Conservation (phyloP, 768 basidiomycete species). For the Clavulina sp. region DNA sequence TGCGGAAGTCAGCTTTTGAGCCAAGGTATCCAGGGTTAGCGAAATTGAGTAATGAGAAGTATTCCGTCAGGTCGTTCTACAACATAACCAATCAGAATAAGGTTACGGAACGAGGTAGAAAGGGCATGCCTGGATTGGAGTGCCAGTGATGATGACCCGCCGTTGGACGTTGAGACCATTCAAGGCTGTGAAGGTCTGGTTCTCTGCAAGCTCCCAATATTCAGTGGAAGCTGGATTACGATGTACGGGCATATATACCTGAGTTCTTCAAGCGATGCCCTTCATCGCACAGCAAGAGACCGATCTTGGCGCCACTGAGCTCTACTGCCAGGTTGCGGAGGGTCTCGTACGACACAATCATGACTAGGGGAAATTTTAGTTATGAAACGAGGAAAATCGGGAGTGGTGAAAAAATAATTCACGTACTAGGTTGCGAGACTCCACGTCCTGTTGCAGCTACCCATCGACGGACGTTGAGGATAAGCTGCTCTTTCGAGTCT, state of each 20-base stretch:
- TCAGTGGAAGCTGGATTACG: not conserved
- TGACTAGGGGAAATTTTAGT: conserved; percentile 33
- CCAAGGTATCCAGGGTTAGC: conserved; percentile 86
- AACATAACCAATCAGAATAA: not conserved
- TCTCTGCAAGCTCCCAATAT: conserved; percentile 34
- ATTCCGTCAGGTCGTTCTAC: conserved; percentile 86
- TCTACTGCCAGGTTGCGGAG: conserved; percentile 64
- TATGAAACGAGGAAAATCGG: not conserved
- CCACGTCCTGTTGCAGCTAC: conserved; percentile 75
- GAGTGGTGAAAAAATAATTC: not conserved
- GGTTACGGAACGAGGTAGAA: not conserved
- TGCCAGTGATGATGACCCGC: conserved; percentile 85
- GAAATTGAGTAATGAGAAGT: conserved; percentile 84
- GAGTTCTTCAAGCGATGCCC: conserved; percentile 95
- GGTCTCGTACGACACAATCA: conserved; percentile 98
- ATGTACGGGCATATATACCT: conserved; percentile 37
- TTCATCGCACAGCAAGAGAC: conserved; percentile 90
- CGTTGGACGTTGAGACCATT: conserved; percentile 71
- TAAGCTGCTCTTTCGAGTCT: conserved; percentile 63
- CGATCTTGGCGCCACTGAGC: conserved; percentile 65
- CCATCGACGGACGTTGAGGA: conserved; percentile 75
- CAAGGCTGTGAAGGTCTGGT: conserved; percentile 71
- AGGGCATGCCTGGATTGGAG: conserved; percentile 59
- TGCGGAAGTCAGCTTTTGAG: conserved; percentile 76
- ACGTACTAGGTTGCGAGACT: conserved; percentile 74